A percentile compares a stretch with the other conserved stretches of the same genome.
These are phyloP conservation scores for Daldinia childiae DNA, from an alignment of 495 filamentous ascomycete species.

Conservation along the genomic window DNA sequence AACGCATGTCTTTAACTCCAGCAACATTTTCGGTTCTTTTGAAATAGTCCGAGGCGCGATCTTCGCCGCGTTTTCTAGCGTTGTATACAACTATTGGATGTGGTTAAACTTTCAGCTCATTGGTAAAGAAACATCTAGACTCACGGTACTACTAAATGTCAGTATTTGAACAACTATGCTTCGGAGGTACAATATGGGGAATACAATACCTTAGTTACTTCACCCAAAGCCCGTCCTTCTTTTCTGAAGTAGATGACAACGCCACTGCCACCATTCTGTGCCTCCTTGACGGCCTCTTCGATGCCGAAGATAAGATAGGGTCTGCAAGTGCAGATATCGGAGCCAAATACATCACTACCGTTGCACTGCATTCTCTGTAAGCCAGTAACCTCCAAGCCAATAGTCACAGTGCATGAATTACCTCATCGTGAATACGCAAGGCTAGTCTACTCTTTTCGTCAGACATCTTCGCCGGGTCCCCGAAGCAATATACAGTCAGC, in stretches of 20 bases:
- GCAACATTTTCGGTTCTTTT: constrained; percentile 96
- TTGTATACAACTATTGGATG: constrained; percentile 82
- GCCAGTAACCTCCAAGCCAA: constrained; percentile 30
- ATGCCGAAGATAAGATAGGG: constrained; percentile 98
- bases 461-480: constrained; percentile 90
- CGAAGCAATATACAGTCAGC: constrained; percentile 96
- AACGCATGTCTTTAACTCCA: constrained; percentile 97
- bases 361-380: constrained; percentile 70
- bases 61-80: constrained; percentile 83
- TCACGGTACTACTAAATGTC: constrained; percentile 57
- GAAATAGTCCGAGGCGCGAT: constrained; percentile 97
- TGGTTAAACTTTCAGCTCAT: constrained; percentile 44
- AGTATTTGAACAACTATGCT: constrained; percentile 20
- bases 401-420: constrained; percentile 38
- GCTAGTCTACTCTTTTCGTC: constrained; percentile 85
- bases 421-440: constrained; percentile 93
- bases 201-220: constrained; percentile 92
- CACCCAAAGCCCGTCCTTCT: constrained; percentile 93
- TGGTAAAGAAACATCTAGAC: constrained; percentile 27
- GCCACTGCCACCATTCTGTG: constrained; percentile 91
- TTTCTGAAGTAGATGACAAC: constrained; percentile 99
- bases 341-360: constrained; percentile 97
- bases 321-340: constrained; percentile 97
- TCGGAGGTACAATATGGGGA: constrained; percentile 50
- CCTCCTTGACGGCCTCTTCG: constrained; percentile 95